Base-by-base conservation (phyloP, 768 basidiomycete genomes). In the Lactifluus subvellereus region DNA sequence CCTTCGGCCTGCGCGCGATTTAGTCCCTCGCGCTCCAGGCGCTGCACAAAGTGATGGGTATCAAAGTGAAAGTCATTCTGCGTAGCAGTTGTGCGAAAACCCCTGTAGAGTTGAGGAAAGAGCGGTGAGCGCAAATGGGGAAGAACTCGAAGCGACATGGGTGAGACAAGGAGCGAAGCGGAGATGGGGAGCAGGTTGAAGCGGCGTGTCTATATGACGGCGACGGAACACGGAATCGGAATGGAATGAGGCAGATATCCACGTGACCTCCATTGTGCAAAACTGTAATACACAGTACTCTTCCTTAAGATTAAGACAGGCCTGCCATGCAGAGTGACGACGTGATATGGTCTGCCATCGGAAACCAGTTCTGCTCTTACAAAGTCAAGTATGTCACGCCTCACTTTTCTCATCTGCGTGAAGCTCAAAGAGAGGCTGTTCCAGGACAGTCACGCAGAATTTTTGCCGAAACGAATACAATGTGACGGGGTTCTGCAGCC, bases 401-500 rank as follows among this genome's bases (percentile, higher is more conserved):
- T 3, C 33, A 1, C 22, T 45, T 30, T 35, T 18, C 32, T 14
- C 56, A 33, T 9, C 45, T 32, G 54, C 18, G 37, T 37, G 33
- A 20, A 22, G 18, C 55, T 52, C 66, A 65, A 57, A 68, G 57
- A 14, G 32, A 57, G 18, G 33, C 64, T 60, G 67, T 35, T 13
- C 51, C 73, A 96, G 94, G 75, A 96, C 96, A 0, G 79, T 85
- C 2, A 97, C 94, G 2, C 96, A 98, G 76, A 98, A 97, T 73
- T 98, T 99, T 77, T 98, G 97, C 77, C 81, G 95, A 58, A 99
- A 99, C 75, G 94, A 97, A 77, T 98, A 97, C 80, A 99, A 99
- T 74, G 88, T 98, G 32, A 95, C 95, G 11, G 97, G 97, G 22
- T 81, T 98, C 68, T 99, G 97, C 76, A 92, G 85, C 71, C 80